Percentiles rank a stretch among this genome's conserved stretches.
Conservation (phyloP, 257 asterid species). For the Gentiana straminea region DNA sequence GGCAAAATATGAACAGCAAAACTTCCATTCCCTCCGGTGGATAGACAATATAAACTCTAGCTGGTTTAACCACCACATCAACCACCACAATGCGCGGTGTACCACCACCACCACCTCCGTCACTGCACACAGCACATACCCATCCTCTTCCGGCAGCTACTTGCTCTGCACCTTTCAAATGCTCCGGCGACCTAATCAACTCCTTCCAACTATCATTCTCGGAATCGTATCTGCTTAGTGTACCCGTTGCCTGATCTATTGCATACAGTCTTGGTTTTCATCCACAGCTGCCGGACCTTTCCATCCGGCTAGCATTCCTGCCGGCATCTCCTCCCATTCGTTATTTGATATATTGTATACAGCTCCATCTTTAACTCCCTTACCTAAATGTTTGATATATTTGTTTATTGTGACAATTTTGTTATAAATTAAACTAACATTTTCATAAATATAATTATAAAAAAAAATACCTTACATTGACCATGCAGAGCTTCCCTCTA, state of each 20-base stretch:
- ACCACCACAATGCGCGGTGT: constrained; percentile 37
- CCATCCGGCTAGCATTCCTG: constrained; percentile 74
- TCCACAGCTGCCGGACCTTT: constrained; percentile 65
- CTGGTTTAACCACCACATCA: constrained; percentile 42
- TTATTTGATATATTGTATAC: constrained; percentile 39
- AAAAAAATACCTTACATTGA: constrained; percentile 27
- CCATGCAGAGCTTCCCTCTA: constrained; percentile 58
- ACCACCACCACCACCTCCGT: constrained; percentile 24
- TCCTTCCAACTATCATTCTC: constrained; percentile 47
- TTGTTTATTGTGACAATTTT: too few relatives aligned
- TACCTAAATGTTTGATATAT: constrained; percentile 16
- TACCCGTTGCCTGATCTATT: constrained; percentile 61
- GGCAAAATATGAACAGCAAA: constrained; percentile 54
- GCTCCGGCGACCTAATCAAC: constrained; percentile 23
- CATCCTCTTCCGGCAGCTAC: constrained; percentile 49
- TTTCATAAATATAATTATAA: too few relatives aligned
- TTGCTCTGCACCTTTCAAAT: constrained; percentile 46
- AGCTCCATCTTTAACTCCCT: constrained; percentile 52
- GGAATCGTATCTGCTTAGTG: constrained; percentile 36
- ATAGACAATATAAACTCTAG: constrained; percentile 34
- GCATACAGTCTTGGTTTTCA: constrained; percentile 57
- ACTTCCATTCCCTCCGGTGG: constrained; percentile 40
- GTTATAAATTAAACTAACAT: too few relatives aligned
- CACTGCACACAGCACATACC: constrained; percentile 44
- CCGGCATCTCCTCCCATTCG: constrained; percentile 67